phyloP scores from a whole-genome alignment of 805 yeast genomes.

The Cyberlindnera lachancei region DNA sequence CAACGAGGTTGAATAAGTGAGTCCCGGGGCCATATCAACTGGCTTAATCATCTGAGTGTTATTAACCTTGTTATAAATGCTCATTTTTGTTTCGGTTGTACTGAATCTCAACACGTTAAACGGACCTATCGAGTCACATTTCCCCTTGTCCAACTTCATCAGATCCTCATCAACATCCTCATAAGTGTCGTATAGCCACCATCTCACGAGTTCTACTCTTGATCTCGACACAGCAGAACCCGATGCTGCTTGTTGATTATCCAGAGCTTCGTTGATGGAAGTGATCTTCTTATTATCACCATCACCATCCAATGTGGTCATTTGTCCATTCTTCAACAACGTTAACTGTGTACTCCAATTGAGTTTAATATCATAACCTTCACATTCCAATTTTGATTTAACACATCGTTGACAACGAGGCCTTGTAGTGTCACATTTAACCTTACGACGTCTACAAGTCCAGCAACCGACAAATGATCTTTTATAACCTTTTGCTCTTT shows the following conservation, averaged over 20 bases:
- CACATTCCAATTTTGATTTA: constrained; percentile 60
- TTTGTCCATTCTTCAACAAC: constrained; percentile 35
- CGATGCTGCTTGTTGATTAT: too few relatives aligned
- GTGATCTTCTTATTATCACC: constrained; percentile 4
- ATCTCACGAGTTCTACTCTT: constrained; percentile 43
- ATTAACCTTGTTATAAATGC: too few relatives aligned
- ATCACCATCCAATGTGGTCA: constrained; percentile 6
- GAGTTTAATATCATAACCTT: constrained; percentile 75
- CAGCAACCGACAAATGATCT: constrained; percentile 77
- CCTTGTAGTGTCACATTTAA: constrained; percentile 66
- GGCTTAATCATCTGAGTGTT: too few relatives aligned
- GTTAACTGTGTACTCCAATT: constrained; percentile 60
- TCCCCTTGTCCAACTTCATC: constrained; percentile 28
- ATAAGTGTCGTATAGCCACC: constrained; percentile 36
- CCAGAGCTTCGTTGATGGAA: too few relatives aligned
- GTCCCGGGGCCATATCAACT: too few relatives aligned
- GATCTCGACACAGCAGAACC: constrained; percentile 38
- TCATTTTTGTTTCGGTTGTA: too few relatives aligned
- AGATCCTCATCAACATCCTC: constrained; percentile 73
- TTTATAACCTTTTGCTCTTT: constrained; percentile 12
- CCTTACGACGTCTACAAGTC: constrained; percentile 78
- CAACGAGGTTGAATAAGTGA: too few relatives aligned
- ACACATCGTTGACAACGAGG: constrained; percentile 67
- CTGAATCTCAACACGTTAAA: constrained; percentile 13
- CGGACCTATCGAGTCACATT: constrained; percentile 9